A percentile compares a stretch with the other conserved stretches of the same genome.
phyloP scores from a whole-genome alignment of 2,329 filamentous ascomycete species.

The Hymenoscyphus infarciens region DNA sequence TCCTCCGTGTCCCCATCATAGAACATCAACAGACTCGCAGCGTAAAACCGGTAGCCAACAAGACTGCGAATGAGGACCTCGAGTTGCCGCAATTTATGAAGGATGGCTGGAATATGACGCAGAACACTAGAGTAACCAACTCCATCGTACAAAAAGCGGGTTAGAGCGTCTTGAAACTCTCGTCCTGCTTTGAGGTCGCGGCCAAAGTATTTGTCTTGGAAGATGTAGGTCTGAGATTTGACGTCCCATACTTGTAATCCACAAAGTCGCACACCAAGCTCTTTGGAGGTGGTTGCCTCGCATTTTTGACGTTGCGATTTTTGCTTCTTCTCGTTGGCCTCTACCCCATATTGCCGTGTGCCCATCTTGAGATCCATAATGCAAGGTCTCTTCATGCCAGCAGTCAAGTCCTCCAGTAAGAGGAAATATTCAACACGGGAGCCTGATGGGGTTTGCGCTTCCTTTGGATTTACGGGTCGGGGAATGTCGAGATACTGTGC shows the following conservation, averaged over 20 bases:
- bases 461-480: conserved; percentile 71
- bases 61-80: conserved; percentile 79
- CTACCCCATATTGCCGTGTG: conserved; percentile 91
- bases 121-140: conserved; percentile 74
- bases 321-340: conserved; percentile 88
- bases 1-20: conserved; percentile 79
- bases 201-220: conserved; percentile 97
- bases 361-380: conserved; percentile 99
- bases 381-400: conserved; percentile 93
- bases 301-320: conserved; percentile 92
- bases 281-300: conserved; percentile 82
- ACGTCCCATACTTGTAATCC: conserved; percentile 96
- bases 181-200: conserved; percentile 80
- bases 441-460: conserved; percentile 61
- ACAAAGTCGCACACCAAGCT: conserved; percentile 89
- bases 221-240: conserved; percentile 78
- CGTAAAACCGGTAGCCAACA: conserved; percentile 89
- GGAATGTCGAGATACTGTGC: conserved; percentile 39
- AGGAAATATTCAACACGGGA: conserved; percentile 86
- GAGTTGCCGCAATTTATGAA: conserved; percentile 78
- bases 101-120: conserved; percentile 80
- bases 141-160: conserved; percentile 87
- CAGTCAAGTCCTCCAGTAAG: conserved; percentile 88
- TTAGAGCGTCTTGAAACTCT: conserved; percentile 86
- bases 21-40: conserved; percentile 88